Evolutionary conservation across 495 filamentous ascomycete species (phyloP).

Genomic region (Penicillium crystallinum): DNA sequence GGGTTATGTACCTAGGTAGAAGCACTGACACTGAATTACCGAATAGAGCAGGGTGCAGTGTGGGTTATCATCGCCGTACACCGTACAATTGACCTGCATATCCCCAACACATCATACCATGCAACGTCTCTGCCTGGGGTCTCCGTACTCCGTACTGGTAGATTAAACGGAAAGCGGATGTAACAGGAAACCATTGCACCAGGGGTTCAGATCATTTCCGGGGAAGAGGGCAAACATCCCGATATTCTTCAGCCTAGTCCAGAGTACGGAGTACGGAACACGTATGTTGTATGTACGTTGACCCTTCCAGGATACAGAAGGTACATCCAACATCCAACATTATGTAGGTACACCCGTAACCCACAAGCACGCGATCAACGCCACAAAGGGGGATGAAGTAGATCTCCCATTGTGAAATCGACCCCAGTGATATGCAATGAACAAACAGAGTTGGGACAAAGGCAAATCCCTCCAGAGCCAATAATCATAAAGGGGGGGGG

Average conservation of each 20-base stretch:
- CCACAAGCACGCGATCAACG: slow-evolving; percentile 25
- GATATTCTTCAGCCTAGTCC: background rate
- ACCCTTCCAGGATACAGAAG: too few species aligned
- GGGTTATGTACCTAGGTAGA: too few species aligned
- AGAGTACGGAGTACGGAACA: background rate
- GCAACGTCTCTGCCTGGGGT: background rate
- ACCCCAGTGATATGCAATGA: slow-evolving; percentile 17
- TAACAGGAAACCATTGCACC: background rate
- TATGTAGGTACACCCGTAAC: too few species aligned
- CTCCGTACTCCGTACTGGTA: background rate
- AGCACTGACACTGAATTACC: background rate
- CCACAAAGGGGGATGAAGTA: slow-evolving; percentile 8
- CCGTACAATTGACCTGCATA: background rate
- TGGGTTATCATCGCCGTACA: background rate
- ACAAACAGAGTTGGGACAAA: background rate
- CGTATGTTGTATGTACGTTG: background rate
- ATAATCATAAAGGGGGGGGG: background rate
- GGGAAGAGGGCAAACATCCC: background rate
- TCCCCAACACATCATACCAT: background rate
- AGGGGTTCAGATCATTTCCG: background rate
- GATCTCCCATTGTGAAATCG: slow-evolving; percentile 22
- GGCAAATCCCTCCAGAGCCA: slow-evolving; percentile 1
- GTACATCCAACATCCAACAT: too few species aligned
- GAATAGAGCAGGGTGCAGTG: background rate
- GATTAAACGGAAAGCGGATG: background rate